phyloP scores from a whole-genome alignment of 1,284 basidiomycete genomes.

The Boletellus sp. region DNA sequence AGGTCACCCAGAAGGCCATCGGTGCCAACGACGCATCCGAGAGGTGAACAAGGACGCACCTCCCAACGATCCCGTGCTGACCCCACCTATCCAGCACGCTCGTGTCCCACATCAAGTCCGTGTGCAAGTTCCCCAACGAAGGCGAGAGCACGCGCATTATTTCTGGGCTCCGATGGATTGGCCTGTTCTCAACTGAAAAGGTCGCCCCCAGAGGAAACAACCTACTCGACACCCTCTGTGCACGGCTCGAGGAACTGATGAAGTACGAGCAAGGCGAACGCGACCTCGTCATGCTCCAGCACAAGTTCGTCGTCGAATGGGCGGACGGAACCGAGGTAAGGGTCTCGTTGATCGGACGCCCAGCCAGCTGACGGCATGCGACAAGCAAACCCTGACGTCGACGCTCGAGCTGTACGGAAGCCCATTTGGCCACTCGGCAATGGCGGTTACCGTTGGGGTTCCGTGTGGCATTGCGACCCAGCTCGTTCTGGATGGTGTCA shows the following conservation, averaged over 20 bases:
- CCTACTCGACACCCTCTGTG: slow-evolving; percentile 93
- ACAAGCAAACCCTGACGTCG: slow-evolving; percentile 82
- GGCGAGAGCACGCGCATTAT: slow-evolving; percentile 74
- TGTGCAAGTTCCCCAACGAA: slow-evolving; percentile 71
- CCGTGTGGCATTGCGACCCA: slow-evolving; percentile 94
- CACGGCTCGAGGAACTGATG: slow-evolving; percentile 88
- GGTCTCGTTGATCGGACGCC: not conserved
- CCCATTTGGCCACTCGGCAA: slow-evolving; percentile 84
- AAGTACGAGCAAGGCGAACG: slow-evolving; percentile 88
- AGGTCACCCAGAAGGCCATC: slow-evolving; percentile 80
- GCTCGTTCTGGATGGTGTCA: slow-evolving; percentile 74
- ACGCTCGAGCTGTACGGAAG: slow-evolving; percentile 92
- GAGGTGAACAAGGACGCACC: slow-evolving; percentile 44
- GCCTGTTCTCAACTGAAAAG: slow-evolving; percentile 78
- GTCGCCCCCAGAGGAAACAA: slow-evolving; percentile 70
- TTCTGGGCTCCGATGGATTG: slow-evolving; percentile 90
- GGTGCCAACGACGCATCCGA: slow-evolving; percentile 71
- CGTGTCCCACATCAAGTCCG: slow-evolving; percentile 65
- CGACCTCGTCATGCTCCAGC: slow-evolving; percentile 96
- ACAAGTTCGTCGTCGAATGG: slow-evolving; percentile 92
- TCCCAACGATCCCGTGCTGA: slow-evolving; percentile 6
- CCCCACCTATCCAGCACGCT: slow-evolving; percentile 43
- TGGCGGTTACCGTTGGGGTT: slow-evolving; percentile 89
- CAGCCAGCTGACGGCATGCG: slow-evolving; percentile 5
- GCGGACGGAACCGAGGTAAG: slow-evolving; percentile 73